Base-by-base conservation (phyloP, 306 rosid species). In the Boehmeria nivea region DNA sequence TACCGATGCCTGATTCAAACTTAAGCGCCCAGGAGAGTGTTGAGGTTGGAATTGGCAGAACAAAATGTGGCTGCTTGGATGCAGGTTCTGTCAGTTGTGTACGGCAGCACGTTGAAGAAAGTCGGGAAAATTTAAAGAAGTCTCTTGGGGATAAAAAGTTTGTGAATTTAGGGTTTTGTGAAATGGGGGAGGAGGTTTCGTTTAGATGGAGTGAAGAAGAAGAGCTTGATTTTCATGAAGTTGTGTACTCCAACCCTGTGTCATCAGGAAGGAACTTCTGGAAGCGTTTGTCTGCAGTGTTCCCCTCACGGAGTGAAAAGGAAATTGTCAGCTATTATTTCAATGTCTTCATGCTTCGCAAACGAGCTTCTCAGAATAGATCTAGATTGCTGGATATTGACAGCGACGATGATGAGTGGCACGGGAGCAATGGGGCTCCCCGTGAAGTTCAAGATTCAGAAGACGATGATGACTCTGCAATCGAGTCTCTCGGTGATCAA, bases 341-440 rank as follows among this genome's bases (percentile, higher is more conserved):
- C 54, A 90, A 90, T 27, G 97, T 86, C 37, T 86, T 90, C 67
- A 83, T 90, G 88, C 84, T 90, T 60, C 72, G 74, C 51, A 86
- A 49, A 64, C 73, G 97, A 54, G 85, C 90, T 13, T 80, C 76
- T 71, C 97, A 90, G 80, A 90, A 86, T 74, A 72, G 95, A 67
- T 69, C 51, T 19, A 72, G 68, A 25, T 71, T 63, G 2, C 45
- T 72, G 63, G 55, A 49, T 57, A 52, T 83, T 17, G 97, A 90
- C 70, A 90, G 97, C 66, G 97, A 90, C 74, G 76, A 78, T 38
- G 97, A 90, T 59, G 97, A 89, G 53, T 86, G 94, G 94, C 86
- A 64, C 34, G 90, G 84, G 22, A 54, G 72, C 63, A 83, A 76
- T 70, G n/a, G n/a, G n/a, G 34, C 70, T 23, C 11, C 78, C 78